phyloP scores from a whole-genome alignment of 1,284 basidiomycete species.

The Cutaneotrichosporon spelunceum region DNA sequence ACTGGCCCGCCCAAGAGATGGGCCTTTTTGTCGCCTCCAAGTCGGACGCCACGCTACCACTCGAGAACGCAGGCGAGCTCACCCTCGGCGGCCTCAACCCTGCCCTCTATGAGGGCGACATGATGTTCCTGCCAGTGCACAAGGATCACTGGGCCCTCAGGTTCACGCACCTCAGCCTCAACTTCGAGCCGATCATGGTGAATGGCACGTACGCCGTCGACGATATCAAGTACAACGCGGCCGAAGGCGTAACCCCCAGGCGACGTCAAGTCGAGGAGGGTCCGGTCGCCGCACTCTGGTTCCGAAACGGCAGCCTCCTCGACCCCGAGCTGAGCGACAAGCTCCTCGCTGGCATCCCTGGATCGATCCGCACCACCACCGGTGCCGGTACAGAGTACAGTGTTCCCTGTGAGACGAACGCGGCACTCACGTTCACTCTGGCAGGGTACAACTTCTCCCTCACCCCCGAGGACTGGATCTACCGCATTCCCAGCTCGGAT shows the following conservation, averaged over 20 bases:
- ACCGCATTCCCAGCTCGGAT: background rate
- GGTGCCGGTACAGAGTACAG: background rate
- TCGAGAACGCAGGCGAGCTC: background rate
- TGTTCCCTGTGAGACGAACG: constrained; percentile 1
- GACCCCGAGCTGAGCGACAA: background rate
- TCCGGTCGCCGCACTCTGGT: constrained; percentile 1
- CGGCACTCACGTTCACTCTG: background rate
- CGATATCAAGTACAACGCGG: background rate
- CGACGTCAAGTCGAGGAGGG: background rate
- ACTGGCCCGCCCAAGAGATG: background rate
- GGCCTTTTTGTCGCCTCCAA: background rate
- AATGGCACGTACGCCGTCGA: background rate
- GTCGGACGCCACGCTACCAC: background rate
- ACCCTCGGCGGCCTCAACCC: constrained; percentile 7
- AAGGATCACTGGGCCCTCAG: background rate
- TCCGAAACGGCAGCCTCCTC: background rate
- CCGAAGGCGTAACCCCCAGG: background rate
- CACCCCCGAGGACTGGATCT: background rate
- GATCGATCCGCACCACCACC: background rate
- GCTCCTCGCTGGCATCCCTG: background rate
- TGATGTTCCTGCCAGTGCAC: background rate
- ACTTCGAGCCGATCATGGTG: background rate
- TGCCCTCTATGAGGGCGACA: background rate
- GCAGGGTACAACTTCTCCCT: background rate
- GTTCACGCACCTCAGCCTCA: background rate